Evolutionary conservation across 768 basidiomycete species (phyloP), one percentile per base, ranked within the genome.

Genomic region (Pleurotus eryngii): DNA sequence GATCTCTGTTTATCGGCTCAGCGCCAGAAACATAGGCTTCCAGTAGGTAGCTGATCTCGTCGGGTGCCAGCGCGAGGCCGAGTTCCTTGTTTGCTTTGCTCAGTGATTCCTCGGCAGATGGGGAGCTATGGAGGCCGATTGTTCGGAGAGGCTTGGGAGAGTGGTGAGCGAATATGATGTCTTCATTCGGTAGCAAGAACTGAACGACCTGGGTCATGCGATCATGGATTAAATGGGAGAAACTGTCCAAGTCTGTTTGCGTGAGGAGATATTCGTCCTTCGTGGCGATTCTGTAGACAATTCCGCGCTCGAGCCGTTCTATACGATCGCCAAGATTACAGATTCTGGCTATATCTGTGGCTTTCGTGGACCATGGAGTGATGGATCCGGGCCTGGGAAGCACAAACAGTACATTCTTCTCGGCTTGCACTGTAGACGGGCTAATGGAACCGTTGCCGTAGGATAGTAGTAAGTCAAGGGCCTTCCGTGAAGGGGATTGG

Each of bases 311-410:
- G 56, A 99, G 73, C 39, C 97, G 83, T 60, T 89, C 82, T 53
- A 99, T 74, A 55, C 85, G 76, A 2, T 71, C 68, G 17, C 79
- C 83, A 2, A 99, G 85, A 54, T 87, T 88, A 75, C 97, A 99
- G 53, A 98, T 83, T 7, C 74, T 74, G 18, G 95, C 83, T 56
- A 99, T 98, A 68, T 99, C 95, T 0, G 96, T 98, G 2, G 97
- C 96, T 74, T 99, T 99, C 72, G 92, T 96, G 4, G 96, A 98
- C 97, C 97, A 99, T 2, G 97, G 95, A 3, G 96, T 98, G 65
- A 98, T 89, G 3, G 95, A 95, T 3, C 96, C 95, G 6, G 85
- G 80, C 57, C 95, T 76, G 9, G 95, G 95, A 5, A 90, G 74
- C 40, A 97, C 85, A 68, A 85, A 96, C 42, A 85, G 72, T 9